Conservation (phyloP, 768 basidiomycete genomes). For the Sporobolomyces roseus region DNA sequence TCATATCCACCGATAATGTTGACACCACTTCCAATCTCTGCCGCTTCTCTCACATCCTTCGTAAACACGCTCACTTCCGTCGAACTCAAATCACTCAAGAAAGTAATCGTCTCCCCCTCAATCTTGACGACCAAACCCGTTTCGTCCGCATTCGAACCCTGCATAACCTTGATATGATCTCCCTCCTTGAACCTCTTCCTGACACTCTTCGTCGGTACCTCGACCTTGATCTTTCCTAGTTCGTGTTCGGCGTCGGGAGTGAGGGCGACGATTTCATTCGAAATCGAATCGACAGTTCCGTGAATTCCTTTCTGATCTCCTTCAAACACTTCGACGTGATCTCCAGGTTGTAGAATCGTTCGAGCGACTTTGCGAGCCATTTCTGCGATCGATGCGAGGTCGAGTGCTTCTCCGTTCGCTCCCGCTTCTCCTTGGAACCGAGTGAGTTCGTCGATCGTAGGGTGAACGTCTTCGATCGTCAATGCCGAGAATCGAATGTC, state of each 20-base stretch:
- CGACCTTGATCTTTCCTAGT: constrained; percentile 56
- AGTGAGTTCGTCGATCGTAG: constrained; percentile 93
- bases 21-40: constrained; percentile 88
- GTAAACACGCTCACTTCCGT: constrained; percentile 97
- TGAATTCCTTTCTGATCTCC: constrained; percentile 91
- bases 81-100: constrained; percentile 95
- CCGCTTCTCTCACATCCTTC: constrained; percentile 93
- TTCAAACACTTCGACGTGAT: constrained; percentile 94
- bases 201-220: constrained; percentile 79
- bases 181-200: constrained; percentile 93
- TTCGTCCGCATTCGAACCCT: constrained; percentile 88
- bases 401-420: constrained; percentile 60
- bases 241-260: constrained; percentile 61
- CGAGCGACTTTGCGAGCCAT: constrained; percentile 87
- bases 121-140: constrained; percentile 93
- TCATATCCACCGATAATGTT: constrained; percentile 91
- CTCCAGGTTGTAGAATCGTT: constrained; percentile 90
- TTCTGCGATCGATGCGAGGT: constrained; percentile 86
- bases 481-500: constrained; percentile 79
- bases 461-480: constrained; percentile 81
- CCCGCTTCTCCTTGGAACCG: constrained; percentile 66
- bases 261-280: constrained; percentile 79
- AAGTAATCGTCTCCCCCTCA: constrained; percentile 83
- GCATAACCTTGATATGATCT: constrained; percentile 98
- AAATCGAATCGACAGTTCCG: constrained; percentile 85